Base-by-base conservation (phyloP, 2,329 filamentous ascomycete genomes). In the Alternaria solani region DNA sequence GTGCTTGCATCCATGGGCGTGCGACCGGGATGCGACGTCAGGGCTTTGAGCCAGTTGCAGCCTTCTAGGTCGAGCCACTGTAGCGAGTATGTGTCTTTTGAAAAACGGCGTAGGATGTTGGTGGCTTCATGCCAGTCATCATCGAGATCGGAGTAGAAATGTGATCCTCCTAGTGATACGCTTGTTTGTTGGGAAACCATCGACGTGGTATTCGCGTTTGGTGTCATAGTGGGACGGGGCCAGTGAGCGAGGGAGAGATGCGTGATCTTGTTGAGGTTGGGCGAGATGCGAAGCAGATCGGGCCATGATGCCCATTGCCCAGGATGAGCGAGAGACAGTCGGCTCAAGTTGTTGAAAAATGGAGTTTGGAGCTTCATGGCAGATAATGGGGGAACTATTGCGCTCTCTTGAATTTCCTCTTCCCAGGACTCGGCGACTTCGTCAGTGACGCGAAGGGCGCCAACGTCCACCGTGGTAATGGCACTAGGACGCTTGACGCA, bases 191-290 rank as follows among this genome's bases (percentile, higher is more conserved):
- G 75, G 20, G 77, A 78, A 11, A 81, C 72, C 63, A 85, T 77
- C 11, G 80, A 81, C 7, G 81, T 73, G 8, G 80, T 82, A 3
- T 77, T 76, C 3, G 85, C 77, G 61, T 86, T 84, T 0, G 85
- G 85, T 0, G 85, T 87, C n/a, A 85, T 75, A 0, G 83, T 85
- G 2, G 87, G 87, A 20, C 80, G 76, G 3, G 87, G 86, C 87
- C 87, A 90, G 71, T 87, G 81, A 2, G 87, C 87, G 2, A 90
- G 79, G 0, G 87, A 89, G 2, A 90, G 79, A 64, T 89, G 87
- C 0, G 86, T 88, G 25, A 90, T 72, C 4, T 82, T 86, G n/a
- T 84, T 80, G 0, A 87, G 74, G 26, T 84, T 79, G 0, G 82
- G 80, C 0, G 87, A 80, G 1, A 89, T 71, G 1, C 78, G 75